phyloP scores from a whole-genome alignment of 306 rosid species.

The Castanopsis chinensis region DNA sequence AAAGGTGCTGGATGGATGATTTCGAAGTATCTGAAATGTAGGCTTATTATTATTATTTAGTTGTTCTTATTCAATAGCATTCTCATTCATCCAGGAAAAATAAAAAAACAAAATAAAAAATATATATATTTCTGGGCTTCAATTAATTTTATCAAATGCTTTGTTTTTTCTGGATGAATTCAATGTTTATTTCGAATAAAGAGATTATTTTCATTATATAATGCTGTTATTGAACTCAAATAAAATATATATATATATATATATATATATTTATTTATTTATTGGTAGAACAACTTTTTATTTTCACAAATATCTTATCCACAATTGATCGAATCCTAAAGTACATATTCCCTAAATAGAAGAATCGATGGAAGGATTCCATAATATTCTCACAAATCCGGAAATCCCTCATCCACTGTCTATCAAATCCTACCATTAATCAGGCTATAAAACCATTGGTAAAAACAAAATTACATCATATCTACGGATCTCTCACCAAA shows the following conservation, averaged over 20 bases:
- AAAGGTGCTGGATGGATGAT: slow-evolving; percentile 1
- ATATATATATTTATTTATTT: too few relatives aligned
- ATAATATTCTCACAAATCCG: too few relatives aligned
- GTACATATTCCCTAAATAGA: too few relatives aligned
- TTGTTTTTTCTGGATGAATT: not conserved
- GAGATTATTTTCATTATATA: not conserved
- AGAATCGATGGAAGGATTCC: too few relatives aligned
- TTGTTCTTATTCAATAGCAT: not conserved
- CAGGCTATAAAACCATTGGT: too few relatives aligned
- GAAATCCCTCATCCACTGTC: too few relatives aligned
- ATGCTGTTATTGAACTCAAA: not conserved
- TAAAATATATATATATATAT: too few relatives aligned
- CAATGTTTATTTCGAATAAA: not conserved
- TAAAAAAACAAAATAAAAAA: not conserved
- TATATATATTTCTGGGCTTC: not conserved
- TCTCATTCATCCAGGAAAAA: not conserved
- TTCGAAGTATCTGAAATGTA: slow-evolving; percentile 13
- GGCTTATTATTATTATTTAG: not conserved
- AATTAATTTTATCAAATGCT: not conserved
- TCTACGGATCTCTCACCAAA: not conserved
- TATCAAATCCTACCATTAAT: too few relatives aligned
- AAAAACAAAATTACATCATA: too few relatives aligned
- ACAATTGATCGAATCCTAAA: too few relatives aligned
- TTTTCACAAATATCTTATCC: too few relatives aligned
- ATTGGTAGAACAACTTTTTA: too few relatives aligned